A percentile compares a stretch with the other conserved stretches of the same genome.
Evolutionary conservation across 805 yeast genomes (phyloP).

Genomic region (Nakazawaea holstii): DNA sequence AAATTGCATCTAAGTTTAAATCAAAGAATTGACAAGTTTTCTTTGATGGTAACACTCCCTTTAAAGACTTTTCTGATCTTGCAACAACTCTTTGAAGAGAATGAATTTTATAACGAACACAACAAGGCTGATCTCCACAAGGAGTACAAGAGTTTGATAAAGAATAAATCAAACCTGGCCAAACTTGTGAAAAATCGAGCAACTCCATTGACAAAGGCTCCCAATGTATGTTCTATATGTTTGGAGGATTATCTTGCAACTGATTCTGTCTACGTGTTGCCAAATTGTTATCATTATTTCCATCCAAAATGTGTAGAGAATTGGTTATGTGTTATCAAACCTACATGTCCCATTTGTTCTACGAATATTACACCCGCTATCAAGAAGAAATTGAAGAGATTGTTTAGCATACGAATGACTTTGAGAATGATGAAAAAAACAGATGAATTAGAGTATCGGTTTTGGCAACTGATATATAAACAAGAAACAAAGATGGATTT

Average conservation of each 20-base stretch:
- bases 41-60: too few relatives aligned
- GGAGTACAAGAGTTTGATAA: too few relatives aligned
- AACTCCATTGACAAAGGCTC: too few relatives aligned
- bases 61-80: too few relatives aligned
- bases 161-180: too few relatives aligned
- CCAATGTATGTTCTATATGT: not conserved
- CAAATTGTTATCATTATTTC: not conserved
- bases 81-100: too few relatives aligned
- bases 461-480: not conserved
- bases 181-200: too few relatives aligned
- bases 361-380: not conserved
- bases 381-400: not conserved
- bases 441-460: not conserved
- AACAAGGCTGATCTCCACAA: too few relatives aligned
- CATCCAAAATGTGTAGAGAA: not conserved
- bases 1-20: too few relatives aligned
- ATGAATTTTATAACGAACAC: too few relatives aligned
- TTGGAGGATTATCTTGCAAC: not conserved
- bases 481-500: not conserved
- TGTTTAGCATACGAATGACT: not conserved
- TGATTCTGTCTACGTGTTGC: not conserved
- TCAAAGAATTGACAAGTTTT: too few relatives aligned
- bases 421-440: not conserved
- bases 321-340: not conserved
- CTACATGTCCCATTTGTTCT: not conserved